Conservation (phyloP, 2,329 filamentous ascomycete species). For the Trichoderma sp. region DNA sequence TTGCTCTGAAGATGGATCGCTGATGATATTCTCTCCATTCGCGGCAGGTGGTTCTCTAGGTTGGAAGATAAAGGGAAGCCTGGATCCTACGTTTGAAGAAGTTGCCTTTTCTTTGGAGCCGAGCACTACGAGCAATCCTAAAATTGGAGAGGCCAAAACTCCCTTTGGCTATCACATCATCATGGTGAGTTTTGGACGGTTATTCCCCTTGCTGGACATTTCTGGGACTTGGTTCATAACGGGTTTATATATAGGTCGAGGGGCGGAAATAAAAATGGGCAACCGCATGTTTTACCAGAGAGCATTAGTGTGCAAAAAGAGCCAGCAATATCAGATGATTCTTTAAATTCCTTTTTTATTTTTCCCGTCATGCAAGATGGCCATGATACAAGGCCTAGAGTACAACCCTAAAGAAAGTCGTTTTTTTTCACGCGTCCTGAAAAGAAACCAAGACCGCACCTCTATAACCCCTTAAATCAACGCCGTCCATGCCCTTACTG, state of each 20-base stretch:
- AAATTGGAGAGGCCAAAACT: constrained; percentile 70
- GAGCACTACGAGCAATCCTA: constrained; percentile 63
- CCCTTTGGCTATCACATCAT: constrained; percentile 76
- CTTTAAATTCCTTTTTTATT: constrained; percentile 37
- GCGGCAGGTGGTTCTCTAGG: constrained; percentile 64
- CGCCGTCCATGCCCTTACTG: constrained; percentile 49
- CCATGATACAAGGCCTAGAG: constrained; percentile 40
- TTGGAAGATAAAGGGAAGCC: constrained; percentile 67
- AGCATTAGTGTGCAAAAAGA: not conserved
- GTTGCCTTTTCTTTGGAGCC: constrained; percentile 67
- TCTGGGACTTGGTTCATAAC: not conserved
- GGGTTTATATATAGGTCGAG: constrained; percentile 11
- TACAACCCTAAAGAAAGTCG: constrained; percentile 37
- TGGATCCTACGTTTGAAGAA: constrained; percentile 69
- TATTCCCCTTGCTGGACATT: not conserved
- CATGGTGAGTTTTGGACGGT: constrained; percentile 54
- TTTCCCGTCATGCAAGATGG: constrained; percentile 37
- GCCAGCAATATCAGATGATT: not conserved
- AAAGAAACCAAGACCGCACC: constrained; percentile 34
- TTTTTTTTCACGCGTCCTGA: constrained; percentile 34
- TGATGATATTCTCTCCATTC: not conserved
- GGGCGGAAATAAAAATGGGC: constrained; percentile 9
- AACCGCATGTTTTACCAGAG: not conserved
- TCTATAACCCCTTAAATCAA: constrained; percentile 42
- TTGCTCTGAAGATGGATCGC: not conserved